phyloP scores from a whole-genome alignment of 108 stramenopile genomes.

The Skeletonema potamos region DNA sequence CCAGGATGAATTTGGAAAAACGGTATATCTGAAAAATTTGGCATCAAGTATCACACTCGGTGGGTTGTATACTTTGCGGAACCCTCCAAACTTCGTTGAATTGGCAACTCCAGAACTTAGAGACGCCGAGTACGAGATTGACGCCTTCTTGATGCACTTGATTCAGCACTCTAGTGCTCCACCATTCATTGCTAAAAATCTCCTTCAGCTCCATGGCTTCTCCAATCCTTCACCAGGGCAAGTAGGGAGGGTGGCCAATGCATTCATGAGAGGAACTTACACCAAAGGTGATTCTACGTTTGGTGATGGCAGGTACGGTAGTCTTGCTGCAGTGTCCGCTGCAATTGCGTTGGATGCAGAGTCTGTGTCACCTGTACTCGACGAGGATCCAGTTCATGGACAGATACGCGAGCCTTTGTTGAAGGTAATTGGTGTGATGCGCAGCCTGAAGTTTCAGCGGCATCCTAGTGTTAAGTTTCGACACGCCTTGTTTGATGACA shows the following conservation, averaged over 20 bases:
- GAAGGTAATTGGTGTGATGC: constrained; percentile 53
- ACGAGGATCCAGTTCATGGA: constrained; percentile 55
- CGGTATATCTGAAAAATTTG: constrained; percentile 29
- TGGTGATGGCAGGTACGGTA: constrained; percentile 46
- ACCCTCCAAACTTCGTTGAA: constrained; percentile 33
- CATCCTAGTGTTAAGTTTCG: constrained; percentile 23
- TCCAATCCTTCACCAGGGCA: constrained; percentile 73
- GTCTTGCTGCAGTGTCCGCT: constrained; percentile 50
- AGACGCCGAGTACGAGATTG: constrained; percentile 47
- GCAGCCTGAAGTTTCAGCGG: constrained; percentile 38
- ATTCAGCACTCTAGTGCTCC: constrained; percentile 48
- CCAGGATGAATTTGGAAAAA: constrained; percentile 29
- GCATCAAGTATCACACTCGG: constrained; percentile 18
- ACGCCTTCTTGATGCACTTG: constrained; percentile 26
- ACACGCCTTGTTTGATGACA: constrained; percentile 20
- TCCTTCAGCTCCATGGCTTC: constrained; percentile 67
- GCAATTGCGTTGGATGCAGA: constrained; percentile 55
- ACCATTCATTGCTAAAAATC: constrained; percentile 57
- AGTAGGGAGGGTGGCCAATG: constrained; percentile 41
- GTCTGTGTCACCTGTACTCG: constrained; percentile 40
- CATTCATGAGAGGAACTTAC: constrained; percentile 42
- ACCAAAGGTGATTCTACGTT: constrained; percentile 36
- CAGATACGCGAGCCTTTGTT: constrained; percentile 50
- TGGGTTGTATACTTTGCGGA: constrained; percentile 20
- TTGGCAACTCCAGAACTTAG: constrained; percentile 28